Evolutionary conservation across 108 stramenopile genomes (phyloP), one percentile per base, ranked within the genome.

Genomic region (Nannochloropsis gaditana): DNA sequence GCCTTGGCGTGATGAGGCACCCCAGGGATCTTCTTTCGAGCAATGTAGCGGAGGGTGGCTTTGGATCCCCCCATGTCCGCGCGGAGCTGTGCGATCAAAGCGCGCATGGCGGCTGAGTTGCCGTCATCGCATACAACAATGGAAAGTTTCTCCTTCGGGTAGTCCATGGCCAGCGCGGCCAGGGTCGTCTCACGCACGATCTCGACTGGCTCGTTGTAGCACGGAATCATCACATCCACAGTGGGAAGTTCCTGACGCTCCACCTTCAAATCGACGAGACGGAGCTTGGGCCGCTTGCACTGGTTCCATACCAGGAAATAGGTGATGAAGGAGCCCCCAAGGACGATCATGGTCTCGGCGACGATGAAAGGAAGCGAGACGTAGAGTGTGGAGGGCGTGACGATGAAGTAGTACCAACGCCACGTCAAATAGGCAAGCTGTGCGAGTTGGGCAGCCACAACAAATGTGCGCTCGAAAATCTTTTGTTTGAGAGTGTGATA

Each of bases 221-320:
- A 73, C 15, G 59, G 59, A 3, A 73, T 73, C 59, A 73, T 73
- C 59, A 73, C 59, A 6, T 73, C 59, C 59, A 73, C 59, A 8
- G 59, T 73, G 59, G 59, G 59, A 15, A 73, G 59, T n/a, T 73
- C 59, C 19, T n/a, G 59, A 15, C 59, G 59, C n/a, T 73, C 59
- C 59, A 73, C 15, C n/a, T 73, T 73, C 59, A 73, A 8, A n/a
- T 73, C 59, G 19, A 73, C 2, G 5, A 73, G 59, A 3, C 59
- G 59, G 59, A 73, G 59, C 8, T 73, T 73, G 59, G 59, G 59
- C 59, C 59, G 59, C 59, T 6, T 73, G 59, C 59, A 73, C n/a
- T 73, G 59, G 59, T 73, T 73, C 59, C 59, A 73, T n/a, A 73
- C 59, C 59, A 73, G n/a, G 59, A 73, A 73, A n/a, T 73, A 73